Percentiles rank a stretch among this genome's conserved stretches.
phyloP scores from a whole-genome alignment of 768 basidiomycete genomes.

The Suillus decipiens region DNA sequence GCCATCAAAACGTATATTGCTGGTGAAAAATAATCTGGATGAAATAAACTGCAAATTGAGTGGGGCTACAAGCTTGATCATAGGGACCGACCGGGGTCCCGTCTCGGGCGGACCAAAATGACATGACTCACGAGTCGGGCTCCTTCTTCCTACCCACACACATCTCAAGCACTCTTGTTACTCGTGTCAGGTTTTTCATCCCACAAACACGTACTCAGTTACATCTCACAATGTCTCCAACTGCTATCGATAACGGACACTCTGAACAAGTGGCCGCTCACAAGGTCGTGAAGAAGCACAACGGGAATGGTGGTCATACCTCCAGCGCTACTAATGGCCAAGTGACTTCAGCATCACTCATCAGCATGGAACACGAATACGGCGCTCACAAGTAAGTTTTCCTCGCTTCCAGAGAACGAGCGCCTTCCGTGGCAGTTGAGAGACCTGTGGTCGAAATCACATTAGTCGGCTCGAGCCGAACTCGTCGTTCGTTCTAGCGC shows the following conservation, averaged over 20 bases:
- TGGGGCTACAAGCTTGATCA: neutral
- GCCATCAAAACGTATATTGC: neutral
- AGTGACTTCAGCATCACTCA: slow-evolving; percentile 66
- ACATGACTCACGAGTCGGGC: neutral
- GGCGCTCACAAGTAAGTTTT: slow-evolving; percentile 86
- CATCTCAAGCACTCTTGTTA: neutral
- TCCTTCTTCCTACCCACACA: slow-evolving; percentile 1
- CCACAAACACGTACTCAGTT: neutral
- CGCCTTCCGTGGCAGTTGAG: slow-evolving; percentile 20
- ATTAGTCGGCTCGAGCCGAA: slow-evolving; percentile 16
- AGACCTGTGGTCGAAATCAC: slow-evolving; percentile 22
- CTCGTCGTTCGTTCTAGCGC: slow-evolving; percentile 26
- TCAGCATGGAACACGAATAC: slow-evolving; percentile 78
- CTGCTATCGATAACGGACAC: slow-evolving; percentile 20
- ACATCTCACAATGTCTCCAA: slow-evolving; percentile 24
- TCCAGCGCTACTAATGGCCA: slow-evolving; percentile 19
- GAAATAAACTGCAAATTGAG: too few relatives aligned
- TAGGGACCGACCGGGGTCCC: slow-evolving; percentile 6
- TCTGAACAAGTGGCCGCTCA: slow-evolving; percentile 10
- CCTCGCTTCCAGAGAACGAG: slow-evolving; percentile 6
- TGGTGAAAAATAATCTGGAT: too few relatives aligned
- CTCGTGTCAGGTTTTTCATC: neutral
- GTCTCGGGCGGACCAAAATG: slow-evolving; percentile 3
- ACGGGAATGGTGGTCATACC: slow-evolving; percentile 3
- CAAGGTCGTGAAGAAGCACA: slow-evolving; percentile 19